A percentile compares a stretch with the other conserved stretches of the same genome.
Conservation (phyloP, 2,329 filamentous ascomycete species). For the Pseudogymnoascus sp. region DNA sequence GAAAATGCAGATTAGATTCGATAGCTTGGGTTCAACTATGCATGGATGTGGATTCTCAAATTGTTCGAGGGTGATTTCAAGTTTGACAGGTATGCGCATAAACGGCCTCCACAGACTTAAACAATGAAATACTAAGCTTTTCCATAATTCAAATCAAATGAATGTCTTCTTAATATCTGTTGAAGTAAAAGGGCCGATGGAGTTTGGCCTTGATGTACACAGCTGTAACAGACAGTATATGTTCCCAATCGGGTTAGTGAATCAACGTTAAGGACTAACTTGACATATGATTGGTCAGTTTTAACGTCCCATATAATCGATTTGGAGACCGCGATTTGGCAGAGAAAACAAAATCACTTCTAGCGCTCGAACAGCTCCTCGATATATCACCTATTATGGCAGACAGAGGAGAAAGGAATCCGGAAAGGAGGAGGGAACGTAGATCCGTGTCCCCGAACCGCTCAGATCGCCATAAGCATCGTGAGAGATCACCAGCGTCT, state of each 20-base stretch:
- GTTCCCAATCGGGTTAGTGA: neutral
- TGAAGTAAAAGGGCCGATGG: neutral
- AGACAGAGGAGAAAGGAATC: neutral
- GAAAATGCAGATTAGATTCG: neutral
- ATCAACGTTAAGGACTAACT: neutral
- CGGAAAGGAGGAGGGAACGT: neutral
- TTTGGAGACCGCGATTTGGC: neutral
- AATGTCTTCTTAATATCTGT: neutral
- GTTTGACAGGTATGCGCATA: neutral
- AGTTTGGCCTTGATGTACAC: neutral
- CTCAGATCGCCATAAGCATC: constrained; percentile 6
- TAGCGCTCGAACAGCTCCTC: neutral
- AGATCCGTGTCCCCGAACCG: neutral
- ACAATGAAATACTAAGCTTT: neutral
- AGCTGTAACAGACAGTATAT: neutral
- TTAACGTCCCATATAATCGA: neutral
- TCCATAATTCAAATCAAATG: neutral
- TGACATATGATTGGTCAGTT: constrained; percentile 1
- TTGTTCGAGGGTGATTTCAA: neutral
- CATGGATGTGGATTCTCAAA: neutral
- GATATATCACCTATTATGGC: neutral
- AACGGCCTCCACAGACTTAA: neutral
- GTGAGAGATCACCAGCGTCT: neutral
- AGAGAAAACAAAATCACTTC: neutral
- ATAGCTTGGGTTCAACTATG: neutral